phyloP scores from a whole-genome alignment of 202 grass and related monocot species.

The Setaria italica region DNA sequence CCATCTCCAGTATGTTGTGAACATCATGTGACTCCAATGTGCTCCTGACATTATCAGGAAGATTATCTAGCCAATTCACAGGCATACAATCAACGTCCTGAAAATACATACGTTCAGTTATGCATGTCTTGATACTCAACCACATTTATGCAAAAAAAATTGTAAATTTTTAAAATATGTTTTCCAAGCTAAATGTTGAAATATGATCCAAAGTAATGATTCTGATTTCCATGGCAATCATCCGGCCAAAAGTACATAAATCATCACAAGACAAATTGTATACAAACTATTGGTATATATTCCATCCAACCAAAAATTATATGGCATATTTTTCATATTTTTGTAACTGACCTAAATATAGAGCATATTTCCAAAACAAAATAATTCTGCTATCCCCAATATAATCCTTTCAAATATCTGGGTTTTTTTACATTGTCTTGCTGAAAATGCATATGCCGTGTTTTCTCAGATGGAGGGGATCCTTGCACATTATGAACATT shows the following conservation, averaged over 20 bases:
- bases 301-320: background rate
- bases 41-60: slow-evolving; percentile 45
- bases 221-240: background rate
- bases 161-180: background rate
- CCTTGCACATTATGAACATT: slow-evolving; percentile 1
- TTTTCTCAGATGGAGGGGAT: background rate
- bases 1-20: slow-evolving; percentile 17
- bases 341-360: background rate
- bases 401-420: background rate
- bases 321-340: background rate
- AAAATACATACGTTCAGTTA: slow-evolving; percentile 47
- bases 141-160: slow-evolving; percentile 35
- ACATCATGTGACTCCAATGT: slow-evolving; percentile 37
- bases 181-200: slow-evolving; percentile 15
- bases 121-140: slow-evolving; percentile 21
- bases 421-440: background rate
- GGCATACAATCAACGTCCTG: slow-evolving; percentile 84
- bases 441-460: slow-evolving; percentile 15
- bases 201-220: background rate
- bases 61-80: slow-evolving; percentile 52
- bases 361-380: background rate
- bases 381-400: background rate
- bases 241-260: slow-evolving; percentile 3
- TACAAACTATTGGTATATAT: background rate
- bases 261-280: slow-evolving; percentile 16